A percentile compares a stretch with the other conserved stretches of the same genome.
These are phyloP conservation scores for Aspergillus fructus DNA, from an alignment of 2,329 filamentous ascomycete species.

Conservation along the genomic window DNA sequence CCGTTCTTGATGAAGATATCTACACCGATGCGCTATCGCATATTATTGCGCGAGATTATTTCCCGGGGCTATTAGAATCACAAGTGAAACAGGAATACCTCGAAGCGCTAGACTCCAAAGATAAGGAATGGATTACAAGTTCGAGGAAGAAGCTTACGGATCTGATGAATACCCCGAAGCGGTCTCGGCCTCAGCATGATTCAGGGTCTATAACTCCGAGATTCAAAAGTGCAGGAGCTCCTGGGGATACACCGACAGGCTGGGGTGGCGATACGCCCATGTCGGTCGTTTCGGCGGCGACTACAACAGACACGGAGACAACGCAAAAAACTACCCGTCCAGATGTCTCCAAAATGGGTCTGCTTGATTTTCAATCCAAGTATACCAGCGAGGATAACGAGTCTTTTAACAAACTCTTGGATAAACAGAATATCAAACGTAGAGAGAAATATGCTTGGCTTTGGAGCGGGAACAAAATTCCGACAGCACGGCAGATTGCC, in stretches of 20 bases:
- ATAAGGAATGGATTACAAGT: conserved; percentile 81
- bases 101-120: conserved; percentile 81
- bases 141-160: conserved; percentile 70
- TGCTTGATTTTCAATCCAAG: conserved; percentile 82
- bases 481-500: conserved; percentile 60
- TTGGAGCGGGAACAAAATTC: conserved; percentile 82
- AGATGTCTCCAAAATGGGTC: conserved; percentile 71
- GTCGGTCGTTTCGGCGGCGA: conserved; percentile 46
- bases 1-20: conserved; percentile 87
- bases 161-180: conserved; percentile 74
- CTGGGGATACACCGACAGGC: conserved; percentile 37
- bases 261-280: conserved; percentile 74
- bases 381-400: conserved; percentile 99
- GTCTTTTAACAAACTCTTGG: conserved; percentile 87
- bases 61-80: conserved; percentile 82
- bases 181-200: conserved; percentile 34
- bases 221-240: conserved; percentile 6
- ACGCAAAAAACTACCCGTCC: conserved; percentile 47
- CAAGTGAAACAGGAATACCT: conserved; percentile 90
- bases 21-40: conserved; percentile 89
- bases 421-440: conserved; percentile 82
- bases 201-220: conserved; percentile 58
- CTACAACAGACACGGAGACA: conserved; percentile 29
- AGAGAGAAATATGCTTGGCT: conserved; percentile 87
- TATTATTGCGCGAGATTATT: conserved; percentile 96